Conservation (phyloP, 176 grass and related monocot species). For the Musa acuminata region DNA sequence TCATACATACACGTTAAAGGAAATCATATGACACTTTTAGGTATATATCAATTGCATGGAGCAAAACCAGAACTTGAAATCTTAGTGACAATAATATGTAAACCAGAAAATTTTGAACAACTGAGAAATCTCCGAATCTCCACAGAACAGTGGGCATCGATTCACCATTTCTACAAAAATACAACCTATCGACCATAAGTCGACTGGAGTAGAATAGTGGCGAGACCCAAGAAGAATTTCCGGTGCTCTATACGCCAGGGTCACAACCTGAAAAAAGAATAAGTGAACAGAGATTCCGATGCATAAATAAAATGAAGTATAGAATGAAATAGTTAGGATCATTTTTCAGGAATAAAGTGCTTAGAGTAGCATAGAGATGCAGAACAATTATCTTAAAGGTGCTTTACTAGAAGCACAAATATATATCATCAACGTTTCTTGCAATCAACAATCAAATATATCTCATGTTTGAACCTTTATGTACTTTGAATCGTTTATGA, state of each 20-base stretch:
- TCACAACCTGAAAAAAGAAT: constrained; percentile 3
- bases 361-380: neutral
- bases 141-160: constrained; percentile 65
- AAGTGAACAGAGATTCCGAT: neutral
- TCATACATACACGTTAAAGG: constrained; percentile 5
- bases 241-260: constrained; percentile 10
- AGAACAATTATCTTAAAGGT: neutral
- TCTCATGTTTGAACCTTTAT: neutral
- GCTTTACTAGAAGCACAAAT: neutral
- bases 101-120: constrained; percentile 94
- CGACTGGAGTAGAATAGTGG: constrained; percentile 9
- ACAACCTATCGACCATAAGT: constrained; percentile 86
- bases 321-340: neutral
- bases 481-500: neutral
- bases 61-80: neutral
- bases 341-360: neutral
- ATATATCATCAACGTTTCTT: neutral
- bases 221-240: constrained; percentile 6
- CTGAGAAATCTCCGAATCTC: constrained; percentile 89
- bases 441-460: neutral
- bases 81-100: neutral
- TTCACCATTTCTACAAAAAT: constrained; percentile 97
- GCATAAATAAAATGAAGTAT: neutral
- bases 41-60: neutral
- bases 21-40: neutral